Percentiles rank a stretch among this genome's conserved stretches.
These are phyloP conservation scores for Rhododendron vialii DNA, from an alignment of 148 eudicot genomes.

Conservation along the genomic window DNA sequence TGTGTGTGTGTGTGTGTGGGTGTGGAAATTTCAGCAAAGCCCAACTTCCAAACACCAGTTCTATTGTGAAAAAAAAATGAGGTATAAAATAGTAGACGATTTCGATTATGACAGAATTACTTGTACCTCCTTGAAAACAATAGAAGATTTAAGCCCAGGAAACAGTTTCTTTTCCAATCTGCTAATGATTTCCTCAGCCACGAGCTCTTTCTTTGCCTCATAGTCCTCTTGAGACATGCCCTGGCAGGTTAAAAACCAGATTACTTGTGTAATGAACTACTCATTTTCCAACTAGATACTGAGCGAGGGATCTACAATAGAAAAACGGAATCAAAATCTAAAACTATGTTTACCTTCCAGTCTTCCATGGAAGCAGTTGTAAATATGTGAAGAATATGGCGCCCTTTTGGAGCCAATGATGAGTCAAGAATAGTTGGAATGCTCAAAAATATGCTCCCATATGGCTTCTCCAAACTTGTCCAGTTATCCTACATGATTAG, in stretches of 20 bases:
- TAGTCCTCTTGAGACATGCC: constrained; percentile 69
- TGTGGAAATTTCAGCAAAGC: not conserved
- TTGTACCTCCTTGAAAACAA: constrained; percentile 78
- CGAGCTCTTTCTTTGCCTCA: constrained; percentile 75
- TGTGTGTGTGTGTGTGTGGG: too few species aligned
- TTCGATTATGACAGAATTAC: not conserved
- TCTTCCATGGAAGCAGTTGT: constrained; percentile 87
- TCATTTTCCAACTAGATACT: not conserved
- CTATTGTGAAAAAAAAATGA: not conserved
- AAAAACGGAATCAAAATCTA: not conserved
- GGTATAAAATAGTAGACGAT: not conserved
- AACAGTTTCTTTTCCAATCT: constrained; percentile 83
- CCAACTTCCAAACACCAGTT: not conserved
- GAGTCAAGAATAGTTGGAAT: constrained; percentile 93
- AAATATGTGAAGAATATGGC: constrained; percentile 91
- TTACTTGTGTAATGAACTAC: not conserved
- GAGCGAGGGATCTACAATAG: not conserved
- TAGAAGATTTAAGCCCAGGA: constrained; percentile 84
- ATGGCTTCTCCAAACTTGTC: constrained; percentile 65
- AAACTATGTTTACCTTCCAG: constrained; percentile 61
- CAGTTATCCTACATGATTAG: constrained; percentile 59
- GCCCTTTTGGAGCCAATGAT: constrained; percentile 87
- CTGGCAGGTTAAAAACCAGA: constrained; percentile 26
- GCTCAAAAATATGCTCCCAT: constrained; percentile 97
- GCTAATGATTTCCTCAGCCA: constrained; percentile 76